Conservation (phyloP, 129 eudicot genomes). For the Chrysanthemum seticuspe region DNA sequence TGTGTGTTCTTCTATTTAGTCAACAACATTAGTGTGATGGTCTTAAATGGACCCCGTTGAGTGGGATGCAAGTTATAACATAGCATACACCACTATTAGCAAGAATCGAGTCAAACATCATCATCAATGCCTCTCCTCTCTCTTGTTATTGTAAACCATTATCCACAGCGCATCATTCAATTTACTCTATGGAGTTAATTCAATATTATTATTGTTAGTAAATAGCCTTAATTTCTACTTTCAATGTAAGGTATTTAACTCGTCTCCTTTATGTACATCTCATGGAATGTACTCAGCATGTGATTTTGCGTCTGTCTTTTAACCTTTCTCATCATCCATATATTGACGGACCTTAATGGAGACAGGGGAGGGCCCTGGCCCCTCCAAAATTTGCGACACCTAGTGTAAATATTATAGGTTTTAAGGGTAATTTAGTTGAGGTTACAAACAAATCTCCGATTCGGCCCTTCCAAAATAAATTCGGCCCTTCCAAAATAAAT, state of each 20-base stretch:
- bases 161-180: constrained; percentile 15
- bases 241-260: constrained; percentile 10
- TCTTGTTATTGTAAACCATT: constrained; percentile 27
- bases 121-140: constrained; percentile 28
- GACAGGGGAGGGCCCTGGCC: too few species aligned
- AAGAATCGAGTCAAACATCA: constrained; percentile 28
- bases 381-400: too few species aligned
- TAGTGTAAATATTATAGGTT: too few species aligned
- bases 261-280: background rate
- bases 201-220: background rate
- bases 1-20: background rate
- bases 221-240: constrained; percentile 1
- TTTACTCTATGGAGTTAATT: constrained; percentile 9
- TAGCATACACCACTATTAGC: background rate
- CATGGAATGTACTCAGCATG: background rate
- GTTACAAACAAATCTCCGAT: too few species aligned
- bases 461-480: too few species aligned
- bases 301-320: background rate
- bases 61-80: constrained; percentile 7
- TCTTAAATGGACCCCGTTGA: constrained; percentile 16
- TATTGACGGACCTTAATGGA: too few species aligned
- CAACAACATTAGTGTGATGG: constrained; percentile 8
- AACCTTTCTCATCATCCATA: too few species aligned
- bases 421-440: too few species aligned
- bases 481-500: too few species aligned